Evolutionary conservation across 2,329 filamentous ascomycete species (phyloP).

Genomic region (Colletotrichum tropicicola): DNA sequence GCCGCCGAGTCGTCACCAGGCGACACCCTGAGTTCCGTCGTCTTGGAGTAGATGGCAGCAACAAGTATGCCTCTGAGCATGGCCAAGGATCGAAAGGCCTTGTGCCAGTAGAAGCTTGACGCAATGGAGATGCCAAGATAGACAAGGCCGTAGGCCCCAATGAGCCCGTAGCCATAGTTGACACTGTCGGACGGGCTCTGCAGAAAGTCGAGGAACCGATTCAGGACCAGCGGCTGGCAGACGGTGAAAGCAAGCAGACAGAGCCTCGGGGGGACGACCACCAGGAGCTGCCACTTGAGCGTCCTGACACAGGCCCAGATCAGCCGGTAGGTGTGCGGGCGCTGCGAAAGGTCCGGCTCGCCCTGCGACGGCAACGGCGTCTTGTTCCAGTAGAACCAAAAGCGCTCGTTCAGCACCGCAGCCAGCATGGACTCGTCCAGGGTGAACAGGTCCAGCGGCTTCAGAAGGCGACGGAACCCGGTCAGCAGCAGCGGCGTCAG

Average conservation of each 20-base stretch:
- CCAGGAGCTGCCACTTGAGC: slow-evolving; percentile 39
- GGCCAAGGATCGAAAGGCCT: slow-evolving; percentile 34
- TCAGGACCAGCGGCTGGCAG: slow-evolving; percentile 47
- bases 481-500: slow-evolving; percentile 41
- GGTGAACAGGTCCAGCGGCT: slow-evolving; percentile 41
- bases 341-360: not conserved
- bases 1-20: slow-evolving; percentile 33
- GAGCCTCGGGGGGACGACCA: slow-evolving; percentile 42
- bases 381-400: slow-evolving; percentile 42
- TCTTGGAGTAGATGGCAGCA: slow-evolving; percentile 37
- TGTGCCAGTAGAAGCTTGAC: slow-evolving; percentile 34
- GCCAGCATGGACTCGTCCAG: slow-evolving; percentile 42
- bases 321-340: slow-evolving; percentile 32
- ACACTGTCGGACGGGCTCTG: slow-evolving; percentile 36
- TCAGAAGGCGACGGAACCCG: slow-evolving; percentile 45
- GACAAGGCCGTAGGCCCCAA: slow-evolving; percentile 49
- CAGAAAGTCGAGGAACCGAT: slow-evolving; percentile 42
- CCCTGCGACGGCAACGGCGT: slow-evolving; percentile 29
- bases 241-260: slow-evolving; percentile 45
- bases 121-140: slow-evolving; percentile 51
- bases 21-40: slow-evolving; percentile 30
- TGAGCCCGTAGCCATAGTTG: slow-evolving; percentile 47
- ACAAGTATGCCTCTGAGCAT: slow-evolving; percentile 39
- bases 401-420: slow-evolving; percentile 38
- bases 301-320: slow-evolving; percentile 38